A percentile compares a stretch with the other conserved stretches of the same genome.
Conservation (phyloP, 108 stramenopile genomes). For the Cyclotella sp. region DNA sequence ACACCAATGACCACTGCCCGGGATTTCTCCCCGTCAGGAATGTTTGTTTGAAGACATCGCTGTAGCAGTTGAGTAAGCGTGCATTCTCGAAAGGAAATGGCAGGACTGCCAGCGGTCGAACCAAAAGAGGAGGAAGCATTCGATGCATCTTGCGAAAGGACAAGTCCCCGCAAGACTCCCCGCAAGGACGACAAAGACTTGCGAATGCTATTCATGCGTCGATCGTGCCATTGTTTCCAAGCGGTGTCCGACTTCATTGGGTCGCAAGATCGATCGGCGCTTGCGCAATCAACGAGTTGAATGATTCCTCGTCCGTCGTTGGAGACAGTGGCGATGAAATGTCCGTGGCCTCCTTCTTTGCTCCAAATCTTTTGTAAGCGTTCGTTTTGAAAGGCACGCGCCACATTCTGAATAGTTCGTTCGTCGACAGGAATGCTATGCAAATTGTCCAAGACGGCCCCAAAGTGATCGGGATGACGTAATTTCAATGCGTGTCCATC, state of each 20-base stretch:
- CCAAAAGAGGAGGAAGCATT: background rate
- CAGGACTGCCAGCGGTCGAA: background rate
- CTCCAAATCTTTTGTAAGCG: slow-evolving; percentile 26
- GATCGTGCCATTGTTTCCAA: slow-evolving; percentile 15
- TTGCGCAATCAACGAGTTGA: slow-evolving; percentile 62
- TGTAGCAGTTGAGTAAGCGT: slow-evolving; percentile 82
- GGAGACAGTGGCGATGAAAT: slow-evolving; percentile 57
- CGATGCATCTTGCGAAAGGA: slow-evolving; percentile 12
- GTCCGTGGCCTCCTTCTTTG: slow-evolving; percentile 60
- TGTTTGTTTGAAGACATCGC: slow-evolving; percentile 58
- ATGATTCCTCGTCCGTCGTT: slow-evolving; percentile 15
- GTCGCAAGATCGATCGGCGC: slow-evolving; percentile 32
- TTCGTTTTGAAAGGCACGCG: slow-evolving; percentile 32
- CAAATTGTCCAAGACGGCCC: slow-evolving; percentile 63
- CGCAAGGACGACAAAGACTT: slow-evolving; percentile 64
- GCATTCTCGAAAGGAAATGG: slow-evolving; percentile 71
- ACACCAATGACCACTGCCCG: slow-evolving; percentile 67
- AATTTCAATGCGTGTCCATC: slow-evolving; percentile 32
- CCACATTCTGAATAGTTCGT: slow-evolving; percentile 17
- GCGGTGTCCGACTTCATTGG: background rate
- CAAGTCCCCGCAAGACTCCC: slow-evolving; percentile 54
- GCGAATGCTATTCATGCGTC: slow-evolving; percentile 43
- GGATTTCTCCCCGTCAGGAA: slow-evolving; percentile 16
- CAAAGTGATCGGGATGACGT: slow-evolving; percentile 37
- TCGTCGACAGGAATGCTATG: slow-evolving; percentile 46